phyloP scores from a whole-genome alignment of 495 filamentous ascomycete species.

The Tuber umbilicatum region DNA sequence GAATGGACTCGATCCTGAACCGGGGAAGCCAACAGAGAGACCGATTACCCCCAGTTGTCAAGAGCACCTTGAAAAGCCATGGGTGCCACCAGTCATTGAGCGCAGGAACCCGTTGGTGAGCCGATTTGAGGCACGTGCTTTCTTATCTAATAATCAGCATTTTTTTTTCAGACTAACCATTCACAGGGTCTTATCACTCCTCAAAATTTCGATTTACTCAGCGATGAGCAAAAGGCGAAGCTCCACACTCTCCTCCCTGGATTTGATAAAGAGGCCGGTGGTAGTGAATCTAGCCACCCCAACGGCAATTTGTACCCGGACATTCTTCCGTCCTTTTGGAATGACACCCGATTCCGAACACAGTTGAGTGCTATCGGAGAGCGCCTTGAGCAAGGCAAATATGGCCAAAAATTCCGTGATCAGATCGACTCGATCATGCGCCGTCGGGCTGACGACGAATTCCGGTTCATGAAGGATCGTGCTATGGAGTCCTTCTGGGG shows the following conservation, averaged over 20 bases:
- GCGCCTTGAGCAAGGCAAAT: neutral
- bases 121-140: neutral
- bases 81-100: neutral
- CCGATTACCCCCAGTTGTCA: neutral
- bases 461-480: conserved; percentile 60
- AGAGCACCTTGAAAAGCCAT: neutral
- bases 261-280: neutral
- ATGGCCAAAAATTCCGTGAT: neutral
- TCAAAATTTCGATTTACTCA: neutral
- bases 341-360: neutral
- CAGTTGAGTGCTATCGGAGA: neutral
- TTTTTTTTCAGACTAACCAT: neutral
- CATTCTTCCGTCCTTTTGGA: neutral
- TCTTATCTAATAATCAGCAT: neutral
- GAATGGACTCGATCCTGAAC: neutral
- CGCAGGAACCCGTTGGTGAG: neutral
- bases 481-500: conserved; percentile 68
- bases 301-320: neutral
- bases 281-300: neutral
- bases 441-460: conserved; percentile 58
- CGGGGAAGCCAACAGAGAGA: neutral
- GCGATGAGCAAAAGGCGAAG: neutral
- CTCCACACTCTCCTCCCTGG: neutral
- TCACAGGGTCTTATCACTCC: neutral
- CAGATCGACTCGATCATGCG: neutral